Evolutionary conservation across 768 basidiomycete genomes (phyloP), one percentile per base, ranked within the genome.

Genomic region (Sarcomyxa edulis): DNA sequence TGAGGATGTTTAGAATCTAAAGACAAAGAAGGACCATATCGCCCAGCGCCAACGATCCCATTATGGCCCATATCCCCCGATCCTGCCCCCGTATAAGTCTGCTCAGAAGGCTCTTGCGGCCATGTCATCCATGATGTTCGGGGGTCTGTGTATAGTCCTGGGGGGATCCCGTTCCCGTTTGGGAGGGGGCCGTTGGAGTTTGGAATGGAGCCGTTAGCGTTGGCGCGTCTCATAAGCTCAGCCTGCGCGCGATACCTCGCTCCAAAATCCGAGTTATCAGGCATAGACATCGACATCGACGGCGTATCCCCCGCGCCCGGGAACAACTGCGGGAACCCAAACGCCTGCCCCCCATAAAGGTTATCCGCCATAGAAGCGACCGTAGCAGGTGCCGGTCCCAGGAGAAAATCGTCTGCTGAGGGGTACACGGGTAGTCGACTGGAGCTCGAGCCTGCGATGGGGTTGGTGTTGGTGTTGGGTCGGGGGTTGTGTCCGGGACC

Each of bases 401-500:
- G 64, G 23, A 69, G 46, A 45, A 73, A 69, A 22, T 68, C 66
- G 25, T 73, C 69, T 9, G 57, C 45, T 9, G 60, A 57, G 5
- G 62, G 41, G 12, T 57, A 58, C 23, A 49, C 39, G 8, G 64
- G 57, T 9, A 66, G 38, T 14, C 60, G 51, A 29, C 53, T 44
- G 7, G 56, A 43, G 6, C 48, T 41, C 14, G 45, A 45, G n/a
- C n/a, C n/a, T n/a, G n/a, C n/a, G 24, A n/a, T 46, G 48, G 8
- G 46, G 48, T 23, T 9, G 35, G n/a, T n/a, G 37, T 10, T 43
- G 47, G 52, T 24, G 47, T 54, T 27, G 56, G 65, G 65, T 30
- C 55, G 65, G 10, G 62, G 61, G 9, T 64, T 58, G 48, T 88
- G 85, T 7, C 84, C 84, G 7, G 84, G 85, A 3, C 84, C 84